Percentiles rank a stretch among this genome's conserved stretches.
phyloP scores from a whole-genome alignment of 1,284 basidiomycete genomes.

The Pyrrhoderma noxium region DNA sequence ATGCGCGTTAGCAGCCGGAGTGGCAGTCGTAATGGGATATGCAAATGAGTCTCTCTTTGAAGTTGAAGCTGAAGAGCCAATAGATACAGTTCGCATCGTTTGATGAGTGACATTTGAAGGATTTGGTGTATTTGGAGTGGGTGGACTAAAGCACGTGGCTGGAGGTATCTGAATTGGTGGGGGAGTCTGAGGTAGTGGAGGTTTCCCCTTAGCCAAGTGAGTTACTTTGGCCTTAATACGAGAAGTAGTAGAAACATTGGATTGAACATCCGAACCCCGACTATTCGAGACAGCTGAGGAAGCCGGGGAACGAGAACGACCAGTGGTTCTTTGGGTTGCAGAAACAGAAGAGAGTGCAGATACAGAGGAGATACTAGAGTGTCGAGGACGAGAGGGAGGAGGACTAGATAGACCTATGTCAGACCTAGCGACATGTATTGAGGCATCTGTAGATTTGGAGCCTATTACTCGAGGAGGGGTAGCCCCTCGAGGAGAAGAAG shows the following conservation, averaged over 20 bases:
- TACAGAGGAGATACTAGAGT: conserved; percentile 17
- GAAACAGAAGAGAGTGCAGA: conserved; percentile 12
- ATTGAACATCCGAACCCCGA: conserved; percentile 3
- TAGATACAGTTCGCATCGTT: conserved; percentile 28
- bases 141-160: conserved; percentile 25
- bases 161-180: conserved; percentile 26
- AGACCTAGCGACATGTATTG: conserved; percentile 10
- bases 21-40: conserved; percentile 51
- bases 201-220: conserved; percentile 33
- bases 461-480: conserved; percentile 12
- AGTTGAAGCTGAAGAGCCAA: conserved; percentile 25
- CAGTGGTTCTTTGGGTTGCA: background rate
- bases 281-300: conserved; percentile 4
- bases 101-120: conserved; percentile 33
- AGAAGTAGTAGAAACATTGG: conserved; percentile 18
- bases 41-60: conserved; percentile 23
- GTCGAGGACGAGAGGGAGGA: conserved; percentile 9
- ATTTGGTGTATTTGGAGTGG: conserved; percentile 28
- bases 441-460: conserved; percentile 1
- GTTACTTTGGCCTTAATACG: conserved; percentile 55
- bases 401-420: conserved; percentile 8
- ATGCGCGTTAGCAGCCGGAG: conserved; percentile 49
- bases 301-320: too few relatives aligned
- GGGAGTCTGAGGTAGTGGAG: conserved; percentile 19
- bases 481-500: conserved; percentile 11